Base-by-base conservation (phyloP, 768 basidiomycete genomes). In the Sporobolomyces roseus region DNA sequence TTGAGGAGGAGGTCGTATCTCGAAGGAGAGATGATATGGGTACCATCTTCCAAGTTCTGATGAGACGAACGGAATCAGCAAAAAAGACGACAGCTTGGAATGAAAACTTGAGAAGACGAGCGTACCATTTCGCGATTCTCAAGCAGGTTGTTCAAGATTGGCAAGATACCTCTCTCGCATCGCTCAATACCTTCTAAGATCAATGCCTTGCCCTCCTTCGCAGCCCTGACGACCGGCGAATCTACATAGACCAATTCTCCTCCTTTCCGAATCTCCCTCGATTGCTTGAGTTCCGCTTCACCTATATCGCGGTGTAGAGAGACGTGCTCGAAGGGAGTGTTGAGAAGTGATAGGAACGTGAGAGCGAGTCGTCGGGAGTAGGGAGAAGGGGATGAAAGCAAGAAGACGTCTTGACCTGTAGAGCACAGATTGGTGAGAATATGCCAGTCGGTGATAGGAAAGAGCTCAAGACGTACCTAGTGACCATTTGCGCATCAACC, bases 121-220 rank as follows among this genome's bases (percentile, higher is more conserved):
- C 63, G 27, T 23, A 54, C 50, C 48, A 72, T 72, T 53, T 72
- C 70, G 3, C 70, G 61, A 41, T 72, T 67, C 33, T 72, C 70
- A 27, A 72, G 62, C 2, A 61, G 35, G 63, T 72, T 72, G 66
- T 71, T 71, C 30, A 71, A 54, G 10, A 67, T 46, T 10, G 70
- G 70, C 6, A 71, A 25, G 1, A 71, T 66, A n/a, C 70, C 70
- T 7, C 70, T 38, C 38, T 71, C 70, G 32, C 62, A 68, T 19
- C 70, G 29, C 63, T 72, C 70, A 32, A 72, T 65, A 0, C 70
- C 70, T 7, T 72, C 70, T 17, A 72, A 43, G 25, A 72, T 45
- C 25, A 72, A 49, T 4, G 67, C 35, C 27, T 51, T 61, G 3
- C 70, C 70, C 25, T 33, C 38, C 53, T 72, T 72, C 23, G 52